Base-by-base conservation (phyloP, 768 basidiomycete genomes). In the Pholiota conissans region DNA sequence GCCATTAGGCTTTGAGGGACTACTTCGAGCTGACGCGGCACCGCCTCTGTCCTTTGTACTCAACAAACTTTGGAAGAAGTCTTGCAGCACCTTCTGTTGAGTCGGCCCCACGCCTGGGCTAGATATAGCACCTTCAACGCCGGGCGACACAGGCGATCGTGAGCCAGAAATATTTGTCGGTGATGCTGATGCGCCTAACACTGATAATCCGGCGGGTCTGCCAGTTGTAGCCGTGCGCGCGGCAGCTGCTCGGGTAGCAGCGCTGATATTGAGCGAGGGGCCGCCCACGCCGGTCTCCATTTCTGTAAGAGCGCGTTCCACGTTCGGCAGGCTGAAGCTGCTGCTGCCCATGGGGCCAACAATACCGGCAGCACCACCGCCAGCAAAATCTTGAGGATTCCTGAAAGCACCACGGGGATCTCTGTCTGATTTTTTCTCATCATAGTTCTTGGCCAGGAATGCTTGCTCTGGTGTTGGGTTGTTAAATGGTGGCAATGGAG, bases 261-360 rank as follows among this genome's bases (percentile, higher is more conserved):
- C 56, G 24, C 54, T 52, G 16, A 70, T 54, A 45, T 61, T 62
- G 35, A 54, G 52, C 13, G 71, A 53, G 28, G 72, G 54, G 30
- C 64, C 69, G 9, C 70, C 68, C 18, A 65, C 67, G 70, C 82
- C 82, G 49, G 81, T 80, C 65, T 96, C 93, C 93, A 97, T 94
- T 56, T 95, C 93, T 20, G 81, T 82, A 56, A 97, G 80, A 1
- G 91, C 94, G 51, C 86, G 86, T 71, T 95, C 94, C 34, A 98
- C 96, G 55, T 79, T 88, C 1, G 95, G 95, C 49, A 98, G 75
- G 66, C 74, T 90, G 74, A 95, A 89, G 57, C 87, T 91, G 63
- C 87, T 90, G 69, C 87, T 90, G 53, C 90, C 91, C 73, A 99
- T 83, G 0, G 96, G 96, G 1, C 96, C 96, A 10, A 99, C 96